Evolutionary conservation across 208 protist genomes (phyloP).

Genomic region (Trypanosoma boissoni): DNA sequence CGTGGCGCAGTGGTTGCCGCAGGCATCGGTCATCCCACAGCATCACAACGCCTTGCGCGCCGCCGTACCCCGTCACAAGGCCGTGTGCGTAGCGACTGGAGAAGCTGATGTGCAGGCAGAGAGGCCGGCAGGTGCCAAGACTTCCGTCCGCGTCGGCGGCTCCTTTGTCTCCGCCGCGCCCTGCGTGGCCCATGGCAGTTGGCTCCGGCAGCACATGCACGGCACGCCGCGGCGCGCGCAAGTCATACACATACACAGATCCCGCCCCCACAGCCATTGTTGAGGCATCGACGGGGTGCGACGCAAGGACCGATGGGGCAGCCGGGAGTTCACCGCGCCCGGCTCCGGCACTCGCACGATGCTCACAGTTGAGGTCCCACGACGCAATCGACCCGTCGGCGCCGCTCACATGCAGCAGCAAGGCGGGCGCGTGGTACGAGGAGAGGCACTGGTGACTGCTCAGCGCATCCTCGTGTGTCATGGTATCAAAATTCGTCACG

Average conservation of each 20-base stretch:
- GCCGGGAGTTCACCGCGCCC: conserved; percentile 11
- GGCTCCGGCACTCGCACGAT: conserved; percentile 22
- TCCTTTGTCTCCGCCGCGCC: no score
- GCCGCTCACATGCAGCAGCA: conserved; percentile 50
- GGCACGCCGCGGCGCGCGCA: conserved; percentile 22
- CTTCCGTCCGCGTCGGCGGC: no score
- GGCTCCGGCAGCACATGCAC: conserved; percentile 20
- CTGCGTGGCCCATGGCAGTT: no score
- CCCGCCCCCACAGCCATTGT: conserved; percentile 51
- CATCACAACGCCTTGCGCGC: conserved; percentile 40
- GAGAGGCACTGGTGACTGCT: conserved; percentile 59
- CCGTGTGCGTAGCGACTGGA: conserved; percentile 62
- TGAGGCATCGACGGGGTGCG: conserved; percentile 39
- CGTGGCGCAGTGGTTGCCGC: conserved; percentile 22
- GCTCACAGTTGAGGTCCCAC: conserved; percentile 47
- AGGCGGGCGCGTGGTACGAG: conserved; percentile 52
- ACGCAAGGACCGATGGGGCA: conserved; percentile 20
- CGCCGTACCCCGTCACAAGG: conserved; percentile 57
- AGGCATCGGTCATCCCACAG: conserved; percentile 42
- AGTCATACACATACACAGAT: conserved; percentile 47
- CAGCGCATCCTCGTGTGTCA: conserved; percentile 28
- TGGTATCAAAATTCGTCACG: conserved; percentile 65
- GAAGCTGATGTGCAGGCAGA: conserved; percentile 41
- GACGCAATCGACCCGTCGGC: conserved; percentile 39
- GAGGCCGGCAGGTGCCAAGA: conserved; percentile 7